These are phyloP conservation scores for Oryza australiensis DNA, from an alignment of 176 grass and related monocot species.

Conservation along the genomic window DNA sequence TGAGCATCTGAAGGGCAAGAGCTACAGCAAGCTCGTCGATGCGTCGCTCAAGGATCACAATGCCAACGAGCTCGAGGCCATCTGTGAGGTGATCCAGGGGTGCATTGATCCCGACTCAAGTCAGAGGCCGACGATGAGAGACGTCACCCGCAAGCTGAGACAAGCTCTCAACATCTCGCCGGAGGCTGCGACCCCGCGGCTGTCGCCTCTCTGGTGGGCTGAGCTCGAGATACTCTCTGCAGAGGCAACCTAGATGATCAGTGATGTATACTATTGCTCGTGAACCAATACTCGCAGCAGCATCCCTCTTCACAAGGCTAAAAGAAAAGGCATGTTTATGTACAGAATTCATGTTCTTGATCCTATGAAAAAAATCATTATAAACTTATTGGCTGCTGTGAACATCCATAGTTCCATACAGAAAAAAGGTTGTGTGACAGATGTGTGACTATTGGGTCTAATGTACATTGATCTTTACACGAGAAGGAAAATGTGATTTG, in stretches of 20 bases:
- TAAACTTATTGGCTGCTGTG: slow-evolving; percentile 8
- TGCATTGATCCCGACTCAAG: slow-evolving; percentile 58
- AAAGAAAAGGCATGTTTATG: not conserved
- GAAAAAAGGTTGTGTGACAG: not conserved
- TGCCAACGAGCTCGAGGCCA: slow-evolving; percentile 48
- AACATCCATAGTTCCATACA: not conserved
- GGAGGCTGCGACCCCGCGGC: slow-evolving; percentile 68
- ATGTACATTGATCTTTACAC: slow-evolving; percentile 25
- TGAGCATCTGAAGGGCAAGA: slow-evolving; percentile 58
- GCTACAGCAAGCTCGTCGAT: slow-evolving; percentile 59
- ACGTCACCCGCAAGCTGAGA: slow-evolving; percentile 58
- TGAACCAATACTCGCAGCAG: slow-evolving; percentile 31
- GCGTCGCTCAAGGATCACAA: slow-evolving; percentile 51
- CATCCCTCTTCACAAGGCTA: not conserved
- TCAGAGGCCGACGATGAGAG: slow-evolving; percentile 55
- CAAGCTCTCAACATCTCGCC: slow-evolving; percentile 57
- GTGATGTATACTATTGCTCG: slow-evolving; percentile 21
- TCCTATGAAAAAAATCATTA: slow-evolving; percentile 8
- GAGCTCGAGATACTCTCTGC: slow-evolving; percentile 90
- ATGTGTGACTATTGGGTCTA: slow-evolving; percentile 3
- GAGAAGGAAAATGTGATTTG: slow-evolving; percentile 32
- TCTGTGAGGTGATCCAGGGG: slow-evolving; percentile 73
- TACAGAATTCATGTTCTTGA: slow-evolving; percentile 14
- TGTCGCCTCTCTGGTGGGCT: slow-evolving; percentile 95
- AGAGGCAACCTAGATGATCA: slow-evolving; percentile 54